phyloP scores from a whole-genome alignment of 2,329 filamentous ascomycete species.

The Macroventuria anomochaeta region DNA sequence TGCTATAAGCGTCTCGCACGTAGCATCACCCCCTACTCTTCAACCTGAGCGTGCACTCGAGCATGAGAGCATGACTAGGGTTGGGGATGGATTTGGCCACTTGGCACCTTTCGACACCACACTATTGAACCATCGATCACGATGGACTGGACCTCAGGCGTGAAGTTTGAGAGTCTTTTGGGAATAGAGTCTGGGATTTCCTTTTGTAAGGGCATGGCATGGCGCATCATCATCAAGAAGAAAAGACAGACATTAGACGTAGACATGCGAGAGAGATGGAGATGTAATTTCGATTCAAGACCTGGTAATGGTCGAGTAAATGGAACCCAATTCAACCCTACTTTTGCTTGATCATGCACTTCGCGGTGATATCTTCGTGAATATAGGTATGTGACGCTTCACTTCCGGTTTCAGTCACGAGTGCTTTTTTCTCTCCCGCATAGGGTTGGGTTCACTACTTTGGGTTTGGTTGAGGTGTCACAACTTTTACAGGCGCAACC shows the following conservation, averaged over 20 bases:
- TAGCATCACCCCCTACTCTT: no score
- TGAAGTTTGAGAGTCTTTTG: neutral
- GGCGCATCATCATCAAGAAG: neutral
- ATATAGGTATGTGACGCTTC: no score
- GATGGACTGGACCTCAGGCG: neutral
- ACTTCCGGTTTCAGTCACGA: no score
- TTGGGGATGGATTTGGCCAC: neutral
- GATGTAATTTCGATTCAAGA: neutral
- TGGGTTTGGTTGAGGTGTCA: no score
- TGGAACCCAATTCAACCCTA: no score
- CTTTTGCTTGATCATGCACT: no score
- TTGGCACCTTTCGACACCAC: constrained; percentile 2
- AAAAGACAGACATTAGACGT: neutral
- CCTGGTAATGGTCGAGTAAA: neutral
- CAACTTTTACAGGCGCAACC: no score
- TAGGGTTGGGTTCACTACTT: no score
- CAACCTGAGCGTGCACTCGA: no score
- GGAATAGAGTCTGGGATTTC: neutral
- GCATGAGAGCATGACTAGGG: neutral
- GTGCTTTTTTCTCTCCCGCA: no score
- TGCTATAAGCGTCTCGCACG: constrained; percentile 21
- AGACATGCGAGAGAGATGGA: no score
- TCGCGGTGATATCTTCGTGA: no score
- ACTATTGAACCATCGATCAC: neutral
- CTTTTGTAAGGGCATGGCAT: neutral